Percentiles rank a stretch among this genome's conserved stretches.
Conservation (phyloP, 768 basidiomycete genomes). For the Chalciporus chontae region DNA sequence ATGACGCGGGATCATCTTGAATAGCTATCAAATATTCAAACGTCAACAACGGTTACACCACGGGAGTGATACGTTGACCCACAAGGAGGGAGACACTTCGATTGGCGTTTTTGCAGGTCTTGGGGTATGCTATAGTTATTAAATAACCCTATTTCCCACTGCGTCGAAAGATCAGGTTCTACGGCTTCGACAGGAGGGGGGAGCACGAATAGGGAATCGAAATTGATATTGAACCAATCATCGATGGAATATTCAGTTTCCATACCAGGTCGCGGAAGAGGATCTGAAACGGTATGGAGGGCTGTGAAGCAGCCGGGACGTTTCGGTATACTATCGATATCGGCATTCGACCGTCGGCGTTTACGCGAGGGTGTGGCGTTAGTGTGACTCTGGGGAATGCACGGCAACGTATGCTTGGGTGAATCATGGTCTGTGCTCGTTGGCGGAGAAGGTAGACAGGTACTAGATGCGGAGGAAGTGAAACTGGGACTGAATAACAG, state of each 20-base stretch:
- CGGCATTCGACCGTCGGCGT: no score
- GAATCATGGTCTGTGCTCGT: not conserved
- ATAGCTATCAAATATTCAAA: no score
- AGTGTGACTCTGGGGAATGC: no score
- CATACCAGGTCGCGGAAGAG: slow-evolving; percentile 18
- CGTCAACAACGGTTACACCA: no score
- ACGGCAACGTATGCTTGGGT: no score
- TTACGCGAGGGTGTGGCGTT: no score
- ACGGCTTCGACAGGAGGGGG: slow-evolving; percentile 22
- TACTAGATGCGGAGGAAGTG: no score
- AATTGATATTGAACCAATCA: slow-evolving; percentile 34
- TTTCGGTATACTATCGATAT: no score
- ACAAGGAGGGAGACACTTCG: not conserved
- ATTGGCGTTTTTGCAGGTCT: not conserved
- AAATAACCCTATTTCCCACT: slow-evolving; percentile 34
- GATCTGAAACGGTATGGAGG: slow-evolving; percentile 30
- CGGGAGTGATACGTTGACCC: no score
- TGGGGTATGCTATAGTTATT: slow-evolving; percentile 20
- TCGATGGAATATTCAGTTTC: slow-evolving; percentile 26
- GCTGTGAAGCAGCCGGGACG: no score
- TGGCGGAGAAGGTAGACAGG: not conserved
- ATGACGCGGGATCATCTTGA: no score
- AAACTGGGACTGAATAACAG: no score
- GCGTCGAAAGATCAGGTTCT: slow-evolving; percentile 23
- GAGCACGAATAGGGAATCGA: slow-evolving; percentile 24